Evolutionary conservation across 495 filamentous ascomycete species (phyloP).

Genomic region (Tirmania nivea): DNA sequence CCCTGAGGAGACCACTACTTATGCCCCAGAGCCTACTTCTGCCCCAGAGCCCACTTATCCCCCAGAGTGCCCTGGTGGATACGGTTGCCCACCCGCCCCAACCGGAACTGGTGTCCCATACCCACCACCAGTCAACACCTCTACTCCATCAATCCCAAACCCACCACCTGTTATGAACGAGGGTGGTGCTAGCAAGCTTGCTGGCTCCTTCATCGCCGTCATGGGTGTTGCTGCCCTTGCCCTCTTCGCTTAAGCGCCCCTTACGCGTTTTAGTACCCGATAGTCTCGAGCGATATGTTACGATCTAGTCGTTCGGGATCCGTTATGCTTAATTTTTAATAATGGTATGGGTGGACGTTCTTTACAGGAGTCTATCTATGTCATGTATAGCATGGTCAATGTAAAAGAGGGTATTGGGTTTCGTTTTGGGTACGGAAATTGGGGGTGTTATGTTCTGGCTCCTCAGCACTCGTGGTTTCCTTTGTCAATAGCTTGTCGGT

Average conservation of each 20-base stretch:
- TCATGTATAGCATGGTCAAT: no score
- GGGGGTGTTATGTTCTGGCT: no score
- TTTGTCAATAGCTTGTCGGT: no score
- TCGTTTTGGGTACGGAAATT: no score
- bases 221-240: slow-evolving; percentile 12
- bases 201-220: slow-evolving; percentile 16
- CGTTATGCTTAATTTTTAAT: no score
- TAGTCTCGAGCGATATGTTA: no score
- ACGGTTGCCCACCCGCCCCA: slow-evolving; percentile 8
- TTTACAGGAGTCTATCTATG: no score
- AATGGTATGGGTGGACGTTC: no score
- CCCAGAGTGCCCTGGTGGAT: slow-evolving; percentile 1
- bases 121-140: slow-evolving; percentile 37
- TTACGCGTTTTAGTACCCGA: no score
- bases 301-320: no score
- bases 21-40: not conserved
- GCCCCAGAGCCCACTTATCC: slow-evolving; percentile 16
- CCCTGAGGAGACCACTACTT: slow-evolving; percentile 4
- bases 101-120: slow-evolving; percentile 12
- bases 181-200: slow-evolving; percentile 10
- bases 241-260: slow-evolving; percentile 11
- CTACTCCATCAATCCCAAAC: slow-evolving; percentile 72
- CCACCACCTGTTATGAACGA: slow-evolving; percentile 22
- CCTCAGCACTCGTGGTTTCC: no score
- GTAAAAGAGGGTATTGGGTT: no score